phyloP scores from a whole-genome alignment of 768 basidiomycete genomes.

The Panellus pusillus region DNA sequence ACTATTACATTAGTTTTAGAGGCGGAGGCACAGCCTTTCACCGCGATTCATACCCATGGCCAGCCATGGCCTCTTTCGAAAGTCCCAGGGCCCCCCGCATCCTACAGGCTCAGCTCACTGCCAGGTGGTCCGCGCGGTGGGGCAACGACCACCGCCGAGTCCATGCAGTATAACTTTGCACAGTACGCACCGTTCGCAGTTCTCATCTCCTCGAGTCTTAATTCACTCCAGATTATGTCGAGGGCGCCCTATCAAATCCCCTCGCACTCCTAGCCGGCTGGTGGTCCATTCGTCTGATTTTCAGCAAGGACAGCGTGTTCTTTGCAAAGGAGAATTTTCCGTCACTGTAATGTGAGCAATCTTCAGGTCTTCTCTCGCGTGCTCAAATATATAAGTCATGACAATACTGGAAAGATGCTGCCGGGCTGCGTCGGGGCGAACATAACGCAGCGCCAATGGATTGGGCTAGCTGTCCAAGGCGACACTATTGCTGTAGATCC shows the following conservation, averaged over 20 bases:
- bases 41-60: too few species aligned
- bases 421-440: conserved; percentile 76
- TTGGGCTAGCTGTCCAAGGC: conserved; percentile 75
- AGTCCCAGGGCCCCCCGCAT: not conserved
- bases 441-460: conserved; percentile 83
- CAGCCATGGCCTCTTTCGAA: too few species aligned
- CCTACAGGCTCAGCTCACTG: conserved; percentile 31
- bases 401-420: conserved; percentile 69
- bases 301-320: conserved; percentile 65
- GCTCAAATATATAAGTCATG: conserved; percentile 52
- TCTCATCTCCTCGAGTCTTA: conserved; percentile 8
- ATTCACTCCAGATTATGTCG: conserved; percentile 46
- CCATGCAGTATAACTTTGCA: conserved; percentile 41
- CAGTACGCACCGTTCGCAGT: conserved; percentile 25
- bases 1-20: too few species aligned
- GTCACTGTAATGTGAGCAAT: conserved; percentile 67
- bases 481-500: conserved; percentile 74
- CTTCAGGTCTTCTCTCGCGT: not conserved
- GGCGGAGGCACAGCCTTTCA: too few species aligned
- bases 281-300: conserved; percentile 83
- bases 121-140: conserved; percentile 36
- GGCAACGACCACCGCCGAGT: conserved; percentile 35
- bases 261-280: conserved; percentile 82
- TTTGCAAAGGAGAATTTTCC: conserved; percentile 70
- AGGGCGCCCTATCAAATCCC: conserved; percentile 58